phyloP scores from a whole-genome alignment of 495 filamentous ascomycete genomes.

The Rhypophila decipiens region DNA sequence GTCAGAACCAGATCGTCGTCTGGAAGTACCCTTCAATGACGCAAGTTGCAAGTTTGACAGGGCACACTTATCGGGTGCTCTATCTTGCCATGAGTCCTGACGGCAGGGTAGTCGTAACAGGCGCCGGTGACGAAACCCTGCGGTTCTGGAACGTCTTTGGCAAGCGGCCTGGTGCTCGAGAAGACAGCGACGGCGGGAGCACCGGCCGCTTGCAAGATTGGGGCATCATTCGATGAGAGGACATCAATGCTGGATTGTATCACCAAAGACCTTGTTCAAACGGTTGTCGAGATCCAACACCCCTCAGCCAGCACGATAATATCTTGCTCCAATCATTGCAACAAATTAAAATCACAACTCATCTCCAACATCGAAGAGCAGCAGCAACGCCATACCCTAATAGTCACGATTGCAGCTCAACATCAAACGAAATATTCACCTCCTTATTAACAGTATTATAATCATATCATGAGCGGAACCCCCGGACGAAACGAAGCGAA shows the following conservation, averaged over 20 bases:
- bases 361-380: background rate
- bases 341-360: conserved; percentile 1
- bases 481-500: too few species aligned
- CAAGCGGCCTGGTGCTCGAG: conserved; percentile 53
- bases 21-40: conserved; percentile 99
- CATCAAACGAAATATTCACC: too few species aligned
- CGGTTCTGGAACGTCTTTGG: conserved; percentile 94
- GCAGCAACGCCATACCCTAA: too few species aligned
- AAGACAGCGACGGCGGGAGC: conserved; percentile 35
- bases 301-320: too few species aligned
- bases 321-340: too few species aligned
- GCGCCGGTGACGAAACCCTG: conserved; percentile 92
- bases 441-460: too few species aligned
- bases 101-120: conserved; percentile 87
- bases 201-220: conserved; percentile 58
- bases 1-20: conserved; percentile 94
- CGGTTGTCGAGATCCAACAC: background rate
- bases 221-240: conserved; percentile 60
- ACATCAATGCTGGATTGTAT: too few species aligned
- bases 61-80: conserved; percentile 91
- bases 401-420: too few species aligned
- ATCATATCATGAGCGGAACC: too few species aligned
- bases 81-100: conserved; percentile 98
- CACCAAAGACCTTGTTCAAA: background rate
- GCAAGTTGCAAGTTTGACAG: conserved; percentile 88